These are phyloP conservation scores for Teunomyces lycoperdinae DNA, from an alignment of 805 yeast species.

Conservation along the genomic window DNA sequence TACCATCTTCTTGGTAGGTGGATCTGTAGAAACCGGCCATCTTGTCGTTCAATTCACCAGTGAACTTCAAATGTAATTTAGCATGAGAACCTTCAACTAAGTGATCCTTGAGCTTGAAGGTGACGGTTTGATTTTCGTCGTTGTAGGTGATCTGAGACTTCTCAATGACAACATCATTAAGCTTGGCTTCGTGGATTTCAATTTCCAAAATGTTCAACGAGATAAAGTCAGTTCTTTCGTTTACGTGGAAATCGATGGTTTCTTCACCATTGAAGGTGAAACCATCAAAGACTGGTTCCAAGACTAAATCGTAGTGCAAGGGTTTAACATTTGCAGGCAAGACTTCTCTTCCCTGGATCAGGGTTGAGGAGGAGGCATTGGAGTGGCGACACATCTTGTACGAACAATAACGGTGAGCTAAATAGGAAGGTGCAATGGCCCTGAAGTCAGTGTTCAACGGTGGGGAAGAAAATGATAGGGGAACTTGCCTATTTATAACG, in stretches of 20 bases:
- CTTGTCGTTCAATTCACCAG: constrained; percentile 67
- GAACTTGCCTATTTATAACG: constrained; percentile 1
- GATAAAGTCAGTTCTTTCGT: constrained; percentile 45
- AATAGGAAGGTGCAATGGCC: not conserved
- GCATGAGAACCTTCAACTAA: constrained; percentile 38
- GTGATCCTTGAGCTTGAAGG: constrained; percentile 38
- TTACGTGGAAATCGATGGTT: constrained; percentile 52
- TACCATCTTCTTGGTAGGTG: constrained; percentile 58
- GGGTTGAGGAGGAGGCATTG: constrained; percentile 1
- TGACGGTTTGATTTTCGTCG: constrained; percentile 38
- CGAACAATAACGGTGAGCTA: constrained; percentile 1
- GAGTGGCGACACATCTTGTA: constrained; percentile 5
- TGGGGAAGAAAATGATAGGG: not conserved
- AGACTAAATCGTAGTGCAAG: constrained; percentile 35
- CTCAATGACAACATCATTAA: constrained; percentile 24
- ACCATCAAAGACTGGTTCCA: constrained; percentile 47
- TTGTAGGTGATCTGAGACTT: constrained; percentile 22
- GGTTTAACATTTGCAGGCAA: constrained; percentile 45
- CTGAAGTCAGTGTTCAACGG: not conserved
- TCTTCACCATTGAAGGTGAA: constrained; percentile 60
- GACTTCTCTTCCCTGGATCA: constrained; percentile 31
- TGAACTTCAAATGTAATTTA: constrained; percentile 48
- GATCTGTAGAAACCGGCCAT: constrained; percentile 85
- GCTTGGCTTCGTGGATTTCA: constrained; percentile 50
- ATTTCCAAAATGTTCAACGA: constrained; percentile 65